Evolutionary conservation across 441 rosid genomes (phyloP), one percentile per base, ranked within the genome.

Genomic region (Eutrema salsugineum): DNA sequence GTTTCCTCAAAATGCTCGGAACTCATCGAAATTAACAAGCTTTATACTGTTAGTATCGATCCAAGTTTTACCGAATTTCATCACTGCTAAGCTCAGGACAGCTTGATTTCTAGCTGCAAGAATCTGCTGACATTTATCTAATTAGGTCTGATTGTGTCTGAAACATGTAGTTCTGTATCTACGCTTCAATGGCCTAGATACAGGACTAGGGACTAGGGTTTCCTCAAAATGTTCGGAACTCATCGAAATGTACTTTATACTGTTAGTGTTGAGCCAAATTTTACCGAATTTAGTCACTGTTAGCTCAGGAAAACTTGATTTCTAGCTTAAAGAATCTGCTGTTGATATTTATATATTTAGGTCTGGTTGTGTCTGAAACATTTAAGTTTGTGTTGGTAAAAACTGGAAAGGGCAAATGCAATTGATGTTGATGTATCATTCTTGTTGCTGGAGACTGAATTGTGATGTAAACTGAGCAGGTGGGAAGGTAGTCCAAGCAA

Each of bases 401-500:
- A 24, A 24, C 27, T 24, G 27, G 27, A 24, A 24, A 24, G 27
- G 27, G 27, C 2, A 24, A 24, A 24, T 24, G 27, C 4, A 24
- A 24, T 24, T 24, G 28, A 36, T 36, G 12, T 67, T 43, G 19
- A n/a, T 19, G 11, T 40, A 54, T 33, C 30, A 5, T 5, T 30
- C 2, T 30, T 6, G 6, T 30, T 30, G 7, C 33, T 8, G 6
- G 33, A 30, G 30, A 50, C 38, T 28, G 22, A 53, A 24, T 24
- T 24, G 33, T 17, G 7, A 19, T 36, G 17, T 15, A 56, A 10
- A 14, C 8, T 49, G 68, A 38, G 55, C 59, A 86, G 88, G 80
- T 84, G 83, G 83, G 80, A 68, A 71, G 67, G 86, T 63, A 63
- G 40, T 33, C 85, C 87, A 19, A 82, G 84, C 74, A 82, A 81